A percentile compares a stretch with the other conserved stretches of the same genome.
These are phyloP conservation scores for Colletotrichum karsti DNA, from an alignment of 2,329 filamentous ascomycete species.

Conservation along the genomic window DNA sequence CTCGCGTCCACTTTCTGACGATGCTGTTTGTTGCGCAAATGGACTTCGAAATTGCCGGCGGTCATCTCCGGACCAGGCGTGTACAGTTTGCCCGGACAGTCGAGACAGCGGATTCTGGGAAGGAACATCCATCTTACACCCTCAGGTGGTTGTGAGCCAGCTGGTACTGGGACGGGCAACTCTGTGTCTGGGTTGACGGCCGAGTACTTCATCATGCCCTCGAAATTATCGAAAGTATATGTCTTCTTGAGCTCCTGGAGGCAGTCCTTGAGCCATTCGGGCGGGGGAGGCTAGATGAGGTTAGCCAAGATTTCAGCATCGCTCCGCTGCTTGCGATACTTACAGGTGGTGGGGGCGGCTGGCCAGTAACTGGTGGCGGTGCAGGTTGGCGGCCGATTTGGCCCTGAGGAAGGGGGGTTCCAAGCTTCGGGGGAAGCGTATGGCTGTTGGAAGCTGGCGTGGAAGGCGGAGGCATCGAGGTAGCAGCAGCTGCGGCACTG, in stretches of 20 bases:
- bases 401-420: conserved; percentile 49
- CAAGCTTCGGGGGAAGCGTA: conserved; percentile 29
- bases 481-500: conserved; percentile 38
- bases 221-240: conserved; percentile 86
- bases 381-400: conserved; percentile 76
- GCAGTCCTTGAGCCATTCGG: conserved; percentile 82
- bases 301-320: background rate
- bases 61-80: conserved; percentile 87
- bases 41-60: conserved; percentile 90
- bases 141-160: conserved; percentile 61
- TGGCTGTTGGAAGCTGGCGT: conserved; percentile 40
- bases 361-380: conserved; percentile 66
- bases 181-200: conserved; percentile 79
- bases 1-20: conserved; percentile 68
- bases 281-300: conserved; percentile 75
- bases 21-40: conserved; percentile 86
- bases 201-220: conserved; percentile 90
- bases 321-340: conserved; percentile 44
- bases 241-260: conserved; percentile 75
- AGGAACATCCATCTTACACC: conserved; percentile 83
- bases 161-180: conserved; percentile 62
- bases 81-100: conserved; percentile 94
- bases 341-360: conserved; percentile 68
- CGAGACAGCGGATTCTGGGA: conserved; percentile 88
- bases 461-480: conserved; percentile 47